Evolutionary conservation across 2,329 filamentous ascomycete genomes (phyloP).

Genomic region (Neofusicoccum ribis): DNA sequence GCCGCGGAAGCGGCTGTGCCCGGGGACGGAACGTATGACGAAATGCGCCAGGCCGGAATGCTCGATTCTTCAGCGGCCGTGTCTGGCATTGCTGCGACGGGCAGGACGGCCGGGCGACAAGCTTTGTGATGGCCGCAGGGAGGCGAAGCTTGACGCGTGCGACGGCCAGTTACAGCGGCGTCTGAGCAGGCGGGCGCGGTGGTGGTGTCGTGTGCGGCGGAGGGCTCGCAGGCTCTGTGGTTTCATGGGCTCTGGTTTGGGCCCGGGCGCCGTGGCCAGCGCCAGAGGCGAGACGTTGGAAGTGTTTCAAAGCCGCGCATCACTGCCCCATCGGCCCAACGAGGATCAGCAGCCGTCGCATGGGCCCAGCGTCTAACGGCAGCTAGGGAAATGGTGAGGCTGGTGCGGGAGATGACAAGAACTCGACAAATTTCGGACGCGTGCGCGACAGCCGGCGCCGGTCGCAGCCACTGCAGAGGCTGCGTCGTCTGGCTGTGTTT

Average conservation of each 20-base stretch:
- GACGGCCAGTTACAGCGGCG: background rate
- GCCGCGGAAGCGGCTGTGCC: conserved; percentile 1
- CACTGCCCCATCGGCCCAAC: conserved; percentile 2
- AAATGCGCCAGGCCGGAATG: conserved; percentile 8
- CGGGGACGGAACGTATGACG: conserved; percentile 9
- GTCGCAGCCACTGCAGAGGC: background rate
- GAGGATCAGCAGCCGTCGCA: conserved; percentile 18
- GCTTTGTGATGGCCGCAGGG: conserved; percentile 16
- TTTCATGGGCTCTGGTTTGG: background rate
- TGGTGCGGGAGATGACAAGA: conserved; percentile 9
- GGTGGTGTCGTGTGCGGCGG: conserved; percentile 1
- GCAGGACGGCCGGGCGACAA: background rate
- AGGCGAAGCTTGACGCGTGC: background rate
- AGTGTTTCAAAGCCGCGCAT: conserved; percentile 6
- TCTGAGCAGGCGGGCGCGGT: background rate
- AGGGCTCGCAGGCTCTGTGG: background rate
- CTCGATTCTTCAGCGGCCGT: background rate
- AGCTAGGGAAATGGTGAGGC: conserved; percentile 19
- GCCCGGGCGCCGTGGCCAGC: background rate
- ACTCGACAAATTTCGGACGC: conserved; percentile 10
- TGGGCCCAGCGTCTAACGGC: conserved; percentile 15
- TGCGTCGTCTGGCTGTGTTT: background rate
- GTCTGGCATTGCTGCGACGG: background rate
- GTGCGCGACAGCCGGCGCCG: background rate
- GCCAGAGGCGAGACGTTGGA: conserved; percentile 9